Evolutionary conservation across 2,329 filamentous ascomycete genomes (phyloP).

Genomic region (Calonectria pauciramosa): DNA sequence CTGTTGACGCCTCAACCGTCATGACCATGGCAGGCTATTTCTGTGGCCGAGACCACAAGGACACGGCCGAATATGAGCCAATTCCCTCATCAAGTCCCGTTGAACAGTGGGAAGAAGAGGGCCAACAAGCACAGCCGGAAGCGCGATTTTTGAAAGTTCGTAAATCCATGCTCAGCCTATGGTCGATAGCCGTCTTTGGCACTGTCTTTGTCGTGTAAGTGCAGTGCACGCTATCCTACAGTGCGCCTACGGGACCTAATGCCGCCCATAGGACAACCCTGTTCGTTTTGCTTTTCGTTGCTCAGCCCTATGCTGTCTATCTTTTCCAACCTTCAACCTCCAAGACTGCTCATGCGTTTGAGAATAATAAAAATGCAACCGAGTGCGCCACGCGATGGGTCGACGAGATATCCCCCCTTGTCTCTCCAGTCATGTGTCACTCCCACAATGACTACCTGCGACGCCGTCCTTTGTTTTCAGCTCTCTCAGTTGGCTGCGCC

Average conservation of each 20-base stretch:
- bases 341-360: conserved; percentile 29
- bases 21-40: conserved; percentile 28
- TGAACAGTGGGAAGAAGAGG: not conserved
- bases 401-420: conserved; percentile 30
- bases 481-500: conserved; percentile 69
- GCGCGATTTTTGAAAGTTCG: not conserved
- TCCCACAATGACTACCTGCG: conserved; percentile 80
- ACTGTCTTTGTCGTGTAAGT: conserved; percentile 30
- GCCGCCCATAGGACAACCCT: conserved; percentile 21
- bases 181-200: conserved; percentile 10
- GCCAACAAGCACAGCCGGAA: not conserved
- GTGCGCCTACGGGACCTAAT: conserved; percentile 14
- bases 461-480: conserved; percentile 72
- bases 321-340: conserved; percentile 32
- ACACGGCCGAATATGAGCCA: conserved; percentile 30
- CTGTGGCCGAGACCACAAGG: conserved; percentile 30
- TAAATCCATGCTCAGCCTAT: conserved; percentile 13
- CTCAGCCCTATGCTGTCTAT: conserved; percentile 13
- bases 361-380: conserved; percentile 20
- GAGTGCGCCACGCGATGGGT: conserved; percentile 36
- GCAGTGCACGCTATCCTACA: not conserved
- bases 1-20: not conserved
- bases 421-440: conserved; percentile 54
- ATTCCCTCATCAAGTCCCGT: conserved; percentile 12
- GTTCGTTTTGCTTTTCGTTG: conserved; percentile 15